phyloP scores from a whole-genome alignment of 2,329 filamentous ascomycete genomes.

The Aspergillus terreus region DNA sequence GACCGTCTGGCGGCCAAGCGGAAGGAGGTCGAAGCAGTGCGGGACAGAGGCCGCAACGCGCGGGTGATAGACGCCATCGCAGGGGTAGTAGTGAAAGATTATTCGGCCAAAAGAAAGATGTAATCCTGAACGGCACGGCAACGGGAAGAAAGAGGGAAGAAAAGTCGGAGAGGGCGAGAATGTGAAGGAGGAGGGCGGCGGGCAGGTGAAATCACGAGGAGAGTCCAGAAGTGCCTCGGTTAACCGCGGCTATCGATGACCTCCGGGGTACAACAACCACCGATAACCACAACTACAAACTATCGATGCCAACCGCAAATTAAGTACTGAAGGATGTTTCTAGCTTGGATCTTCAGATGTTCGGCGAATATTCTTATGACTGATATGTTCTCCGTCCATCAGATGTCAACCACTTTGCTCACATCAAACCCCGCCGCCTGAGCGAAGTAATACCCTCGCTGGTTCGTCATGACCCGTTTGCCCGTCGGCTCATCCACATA shows the following conservation, averaged over 20 bases:
- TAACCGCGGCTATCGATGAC: conserved; percentile 12
- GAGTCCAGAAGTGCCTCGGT: conserved; percentile 14
- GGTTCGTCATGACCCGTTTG: conserved; percentile 39
- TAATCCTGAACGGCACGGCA: conserved; percentile 1
- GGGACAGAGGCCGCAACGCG: conserved; percentile 44
- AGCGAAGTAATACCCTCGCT: conserved; percentile 40
- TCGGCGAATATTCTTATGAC: too few relatives aligned
- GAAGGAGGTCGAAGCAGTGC: conserved; percentile 32
- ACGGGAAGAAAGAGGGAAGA: not conserved
- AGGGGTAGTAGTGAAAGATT: conserved; percentile 6
- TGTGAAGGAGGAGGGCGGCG: conserved; percentile 8
- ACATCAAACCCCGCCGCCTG: conserved; percentile 35
- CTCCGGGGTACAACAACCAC: not conserved
- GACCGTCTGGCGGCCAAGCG: conserved; percentile 38
- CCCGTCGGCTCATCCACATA: conserved; percentile 29
- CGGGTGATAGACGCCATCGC: conserved; percentile 49
- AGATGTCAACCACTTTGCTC: conserved; percentile 22
- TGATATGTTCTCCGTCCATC: not conserved
- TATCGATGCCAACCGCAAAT: too few relatives aligned
- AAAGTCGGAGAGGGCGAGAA: not conserved
- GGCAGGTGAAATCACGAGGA: conserved; percentile 7
- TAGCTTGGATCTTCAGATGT: too few relatives aligned
- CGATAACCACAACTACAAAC: not conserved
- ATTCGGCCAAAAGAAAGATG: conserved; percentile 3
- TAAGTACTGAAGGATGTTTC: too few relatives aligned